Base-by-base conservation (phyloP, 306 rosid genomes). In the Biancaea sappan region DNA sequence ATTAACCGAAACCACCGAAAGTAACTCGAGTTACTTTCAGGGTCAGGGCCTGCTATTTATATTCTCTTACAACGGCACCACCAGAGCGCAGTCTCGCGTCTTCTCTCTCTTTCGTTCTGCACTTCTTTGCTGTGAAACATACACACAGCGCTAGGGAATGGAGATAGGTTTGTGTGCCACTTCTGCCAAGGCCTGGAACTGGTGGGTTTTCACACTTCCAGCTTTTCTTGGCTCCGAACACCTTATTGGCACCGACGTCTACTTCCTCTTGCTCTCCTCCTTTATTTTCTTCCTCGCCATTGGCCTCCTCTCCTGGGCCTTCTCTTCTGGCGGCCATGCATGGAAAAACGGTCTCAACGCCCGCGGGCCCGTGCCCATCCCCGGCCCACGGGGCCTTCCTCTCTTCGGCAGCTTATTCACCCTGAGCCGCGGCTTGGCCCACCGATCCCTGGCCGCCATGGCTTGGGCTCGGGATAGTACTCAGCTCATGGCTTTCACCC, bases 401-500 rank as follows among this genome's bases (percentile, higher is more conserved):
- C 2, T 84, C 1, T 44, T 84, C 18, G 91, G 91, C 2, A 79
- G 85, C 63, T 61, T 87, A 6, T 80, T 84, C 69, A 77, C 80
- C 12, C 75, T 87, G 5, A 77, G 74, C 56, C 85, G 78, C 0
- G 84, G 84, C 34, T 59, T 87, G 51, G 84, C 89, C 22, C 91
- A 87, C 41, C 89, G 89, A 0, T 31, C 86, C 11, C 71, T 87
- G 0, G 89, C 91, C 0, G 46, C 80, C 58, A 79, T 84, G 80
- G 86, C 91, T 22, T 37, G 78, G 71, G 47, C 40, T 25, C 38
- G 72, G 6, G 9, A 16, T 1, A 41, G 40, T 15, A 56, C 73
- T 38, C 79, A 68, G 38, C 89, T 87, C 32, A 82, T 87, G 89
- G 87, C 91, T n/a, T 79, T 84, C 18, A 80, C 81, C 72, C 87